Evolutionary conservation across 768 basidiomycete genomes (phyloP).

Genomic region (Udeniomyces megalosporus): DNA sequence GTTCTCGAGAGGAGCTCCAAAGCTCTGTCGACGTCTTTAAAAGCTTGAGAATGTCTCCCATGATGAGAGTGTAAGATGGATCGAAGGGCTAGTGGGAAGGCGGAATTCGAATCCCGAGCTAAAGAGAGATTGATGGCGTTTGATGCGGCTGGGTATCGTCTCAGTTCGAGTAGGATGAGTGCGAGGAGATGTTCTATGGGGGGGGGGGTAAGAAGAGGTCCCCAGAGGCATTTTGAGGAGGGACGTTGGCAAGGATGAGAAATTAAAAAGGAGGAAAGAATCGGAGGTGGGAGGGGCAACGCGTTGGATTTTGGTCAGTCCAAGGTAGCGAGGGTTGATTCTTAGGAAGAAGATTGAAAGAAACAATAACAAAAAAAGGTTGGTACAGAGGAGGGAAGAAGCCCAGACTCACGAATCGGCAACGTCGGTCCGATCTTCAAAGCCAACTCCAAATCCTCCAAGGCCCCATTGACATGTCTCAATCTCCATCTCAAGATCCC

Average conservation of each 20-base stretch:
- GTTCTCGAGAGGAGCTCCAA: not conserved
- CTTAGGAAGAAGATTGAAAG: not conserved
- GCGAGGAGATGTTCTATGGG: slow-evolving; percentile 14
- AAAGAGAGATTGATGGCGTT: not conserved
- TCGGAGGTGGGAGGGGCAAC: no score
- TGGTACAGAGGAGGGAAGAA: not conserved
- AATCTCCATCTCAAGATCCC: slow-evolving; percentile 11
- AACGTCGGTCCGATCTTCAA: not conserved
- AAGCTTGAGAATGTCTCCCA: slow-evolving; percentile 4
- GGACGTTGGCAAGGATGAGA: no score
- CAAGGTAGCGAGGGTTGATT: no score
- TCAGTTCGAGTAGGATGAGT: slow-evolving; percentile 6
- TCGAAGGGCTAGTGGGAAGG: slow-evolving; percentile 8
- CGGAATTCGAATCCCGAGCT: not conserved
- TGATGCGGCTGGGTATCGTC: not conserved
- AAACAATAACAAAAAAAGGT: not conserved
- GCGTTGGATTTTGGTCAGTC: no score
- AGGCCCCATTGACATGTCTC: slow-evolving; percentile 1
- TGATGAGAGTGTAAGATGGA: not conserved
- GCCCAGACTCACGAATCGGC: not conserved
- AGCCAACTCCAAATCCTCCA: not conserved
- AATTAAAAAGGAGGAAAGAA: not conserved
- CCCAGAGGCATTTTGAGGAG: no score
- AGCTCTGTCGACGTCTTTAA: not conserved
- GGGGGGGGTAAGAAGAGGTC: no score